Evolutionary conservation across 208 protist genomes (phyloP).

Genomic region (Leishmania major): DNA sequence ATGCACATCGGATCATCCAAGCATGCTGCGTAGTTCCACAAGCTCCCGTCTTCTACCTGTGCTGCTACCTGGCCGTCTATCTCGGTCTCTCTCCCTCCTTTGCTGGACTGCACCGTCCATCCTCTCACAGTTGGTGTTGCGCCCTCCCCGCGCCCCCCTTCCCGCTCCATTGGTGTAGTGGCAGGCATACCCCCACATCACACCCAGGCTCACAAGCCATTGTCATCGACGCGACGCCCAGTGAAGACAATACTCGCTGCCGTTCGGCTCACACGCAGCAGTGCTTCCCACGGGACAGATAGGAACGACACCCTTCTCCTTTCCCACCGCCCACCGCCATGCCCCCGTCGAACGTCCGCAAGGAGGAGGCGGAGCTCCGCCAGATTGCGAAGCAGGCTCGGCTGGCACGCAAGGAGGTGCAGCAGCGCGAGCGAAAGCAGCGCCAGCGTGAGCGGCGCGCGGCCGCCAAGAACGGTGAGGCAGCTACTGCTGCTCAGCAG

Average conservation of each 20-base stretch:
- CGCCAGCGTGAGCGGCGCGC: slow-evolving; percentile 29
- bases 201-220: slow-evolving; percentile 2
- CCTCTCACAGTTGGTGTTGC: neutral
- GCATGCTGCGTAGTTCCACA: neutral
- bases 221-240: neutral
- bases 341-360: slow-evolving; percentile 63
- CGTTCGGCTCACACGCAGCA: neutral
- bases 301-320: neutral
- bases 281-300: neutral
- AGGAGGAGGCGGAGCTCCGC: slow-evolving; percentile 87
- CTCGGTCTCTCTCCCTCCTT: neutral
- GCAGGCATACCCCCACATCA: neutral
- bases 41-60: neutral
- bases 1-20: neutral
- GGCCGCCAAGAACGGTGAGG: slow-evolving; percentile 23
- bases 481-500: neutral
- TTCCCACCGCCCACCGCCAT: slow-evolving; percentile 24
- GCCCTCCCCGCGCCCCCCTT: neutral
- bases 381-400: slow-evolving; percentile 74
- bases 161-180: neutral
- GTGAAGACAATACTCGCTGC: neutral
- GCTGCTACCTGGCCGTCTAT: neutral
- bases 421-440: slow-evolving; percentile 47
- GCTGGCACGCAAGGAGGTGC: slow-evolving; percentile 54
- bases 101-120: too few species aligned